Percentiles rank a stretch among this genome's conserved stretches.
These are phyloP conservation scores for Phycomyces nitens DNA, from an alignment of 192 early-diverging fungal genomes.

Conservation along the genomic window DNA sequence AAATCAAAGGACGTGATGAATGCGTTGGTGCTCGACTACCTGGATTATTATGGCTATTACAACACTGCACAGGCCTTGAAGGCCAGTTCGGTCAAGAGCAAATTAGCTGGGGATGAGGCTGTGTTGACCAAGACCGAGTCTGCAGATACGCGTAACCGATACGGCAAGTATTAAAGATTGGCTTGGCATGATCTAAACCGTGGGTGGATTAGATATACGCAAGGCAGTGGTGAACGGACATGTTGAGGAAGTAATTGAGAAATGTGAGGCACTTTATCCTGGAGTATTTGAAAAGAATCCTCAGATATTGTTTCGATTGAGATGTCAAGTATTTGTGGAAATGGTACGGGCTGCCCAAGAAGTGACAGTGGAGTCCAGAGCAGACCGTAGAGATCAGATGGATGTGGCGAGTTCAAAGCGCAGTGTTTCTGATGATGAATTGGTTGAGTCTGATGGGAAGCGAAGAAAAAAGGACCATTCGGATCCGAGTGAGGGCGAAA, in stretches of 20 bases:
- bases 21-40: conserved; percentile 72
- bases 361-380: neutral
- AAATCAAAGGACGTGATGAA: conserved; percentile 35
- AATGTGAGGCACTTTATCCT: conserved; percentile 67
- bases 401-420: neutral
- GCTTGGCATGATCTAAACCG: conserved; percentile 5
- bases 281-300: conserved; percentile 28
- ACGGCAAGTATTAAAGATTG: neutral
- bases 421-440: neutral
- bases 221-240: conserved; percentile 62
- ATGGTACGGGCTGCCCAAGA: neutral
- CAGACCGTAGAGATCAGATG: neutral
- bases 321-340: neutral
- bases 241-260: conserved; percentile 67
- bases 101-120: neutral
- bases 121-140: conserved; percentile 8
- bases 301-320: neutral
- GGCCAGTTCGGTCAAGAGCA: neutral
- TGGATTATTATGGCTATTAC: conserved; percentile 81
- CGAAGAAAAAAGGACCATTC: neutral
- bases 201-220: conserved; percentile 48
- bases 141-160: conserved; percentile 3
- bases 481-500: neutral
- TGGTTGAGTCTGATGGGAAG: neutral
- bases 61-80: conserved; percentile 70